Base-by-base conservation (phyloP, 352 stramenopile genomes). In the Phytopythium helicoides region DNA sequence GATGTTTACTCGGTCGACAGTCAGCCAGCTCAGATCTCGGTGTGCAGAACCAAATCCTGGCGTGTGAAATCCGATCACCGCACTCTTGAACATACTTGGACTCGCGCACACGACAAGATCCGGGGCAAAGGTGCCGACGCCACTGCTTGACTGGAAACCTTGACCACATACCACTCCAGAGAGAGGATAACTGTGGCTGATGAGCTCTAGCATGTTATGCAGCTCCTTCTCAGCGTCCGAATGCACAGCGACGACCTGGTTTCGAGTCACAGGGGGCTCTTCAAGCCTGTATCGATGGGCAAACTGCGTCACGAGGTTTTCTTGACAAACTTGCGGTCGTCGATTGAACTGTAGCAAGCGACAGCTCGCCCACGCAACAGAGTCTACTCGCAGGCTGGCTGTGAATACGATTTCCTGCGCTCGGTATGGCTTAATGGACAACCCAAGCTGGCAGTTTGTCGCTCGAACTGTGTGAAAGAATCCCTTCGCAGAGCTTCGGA, bases 301-400 rank as follows among this genome's bases (percentile, higher is more conserved):
- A 51, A 87, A 87, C 23, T 63, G 44, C 5, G 73, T 74, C 19
- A 87, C 78, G 23, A 87, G 28, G 42, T 71, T 76, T 39, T 84
- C 73, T 52, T 83, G 73, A 41, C 78, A 89, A 5, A 89, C 34
- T 4, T 63, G 64, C 1, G 78, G 78, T 21, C 71, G 66, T 4
- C 73, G 68, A 10, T 85, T 53, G 26, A 78, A 58, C 33, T 69
- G 80, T 1, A 89, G 51, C 35, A 87, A 46, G 47, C 82, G 75
- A 22, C 78, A 89, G 16, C 64, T 73, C 10, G 62, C 62, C 75
- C 76, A 89, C 9, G 71, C 71, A 19, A 86, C 50, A 0, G 76
- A 66, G 51, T 89, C 78, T 14, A 69, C 71, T n/a, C 73, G 63
- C 11, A 74, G 26, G 49, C 61, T 79, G 36, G 73, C 44, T 0